Evolutionary conservation across 78 protist species (phyloP), one percentile per base, ranked within the genome.

Genomic region (Dictyostelium citrinum): DNA sequence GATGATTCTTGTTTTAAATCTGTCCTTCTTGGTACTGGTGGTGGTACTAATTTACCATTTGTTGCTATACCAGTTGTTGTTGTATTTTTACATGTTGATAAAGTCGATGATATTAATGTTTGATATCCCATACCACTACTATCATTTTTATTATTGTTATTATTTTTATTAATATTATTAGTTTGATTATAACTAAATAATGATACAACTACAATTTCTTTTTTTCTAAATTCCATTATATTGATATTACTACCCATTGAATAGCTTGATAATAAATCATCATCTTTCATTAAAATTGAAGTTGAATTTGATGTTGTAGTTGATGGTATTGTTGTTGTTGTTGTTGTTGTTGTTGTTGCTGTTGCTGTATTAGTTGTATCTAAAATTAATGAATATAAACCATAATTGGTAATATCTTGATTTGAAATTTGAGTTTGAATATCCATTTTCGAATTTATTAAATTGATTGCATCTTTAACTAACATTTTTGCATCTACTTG

Each of bases 401-500:
- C 85, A 61, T 81, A 81, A 37, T 81, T 37, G n/a, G 4, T 46
- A 46, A 41, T 45, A 46, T 77, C 49, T 24, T 81, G 70, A 12
- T 81, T 68, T 29, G 68, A 2, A 7, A 81, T 37, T 4, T 55
- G 41, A 37, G 33, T 24, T 81, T 58, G 24, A 37, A 81, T 67
- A 81, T 81, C 85, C 46, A 81, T 55, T 39, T 81, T 81, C 5
- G 85, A 60, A 11, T 64, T 51, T 9, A 81, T 81, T 35, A 81
- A 33, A 33, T 58, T 14, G 0, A 60, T 60, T 51, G 85, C 85
- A 8, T 81, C 85, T 35, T 39, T 51, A 9, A 81, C 85, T 6
- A 81, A 61, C 85, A 81, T 81, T 37, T 55, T 81, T 10, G 27
- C 39, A 24, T 81, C 85, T 0, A 81, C 85, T n/a, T 81, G 85